Evolutionary conservation across 2,329 filamentous ascomycete genomes (phyloP), one percentile per base, ranked within the genome.

Genomic region (Botrytis sinoallii): DNA sequence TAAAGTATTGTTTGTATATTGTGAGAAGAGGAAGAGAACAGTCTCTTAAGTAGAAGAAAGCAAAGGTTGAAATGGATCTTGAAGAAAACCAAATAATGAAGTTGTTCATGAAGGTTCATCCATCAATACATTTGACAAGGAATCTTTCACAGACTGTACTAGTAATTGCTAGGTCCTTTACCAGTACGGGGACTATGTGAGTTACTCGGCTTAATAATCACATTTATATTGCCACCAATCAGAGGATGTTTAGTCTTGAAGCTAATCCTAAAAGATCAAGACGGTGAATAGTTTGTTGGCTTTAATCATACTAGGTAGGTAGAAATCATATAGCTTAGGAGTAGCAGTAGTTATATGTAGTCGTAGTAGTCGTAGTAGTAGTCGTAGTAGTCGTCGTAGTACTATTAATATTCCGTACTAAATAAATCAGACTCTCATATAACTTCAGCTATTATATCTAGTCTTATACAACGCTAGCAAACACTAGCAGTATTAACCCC

Each of bases 221-320:
- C 0, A 2, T 0, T 16, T 4, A 42, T 63, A n/a, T 22, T 61
- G 59, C 22, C 59, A 40, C 35, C 59, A 25, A 40, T 35, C 35
- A 61, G 25, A 40, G 20, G 3, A 4, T 3, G 12, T 14, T 5
- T 1, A 10, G 3, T 9, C 0, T 5, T 18, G 0, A 35, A 9
- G 18, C 29, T 61, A 63, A 20, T 42, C 25, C 60, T n/a, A 10
- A 4, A n/a, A 18, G 16, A 2, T 20, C 14, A 63, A 42, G 60
- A 8, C 38, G 60, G 38, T 42, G 35, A 40, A 40, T 22, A 10
- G 1, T 35, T 12, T 10, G 22, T 32, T 25, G 46, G 44, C 16
- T 9, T 9, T 6, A 12, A n/a, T 18, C 25, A 14, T 52, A 32
- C 32, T 32, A 32, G 32, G 32, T 32, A 32, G 32, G 32, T 32